phyloP scores from a whole-genome alignment of 768 basidiomycete genomes.

The Psilocybe sp. region DNA sequence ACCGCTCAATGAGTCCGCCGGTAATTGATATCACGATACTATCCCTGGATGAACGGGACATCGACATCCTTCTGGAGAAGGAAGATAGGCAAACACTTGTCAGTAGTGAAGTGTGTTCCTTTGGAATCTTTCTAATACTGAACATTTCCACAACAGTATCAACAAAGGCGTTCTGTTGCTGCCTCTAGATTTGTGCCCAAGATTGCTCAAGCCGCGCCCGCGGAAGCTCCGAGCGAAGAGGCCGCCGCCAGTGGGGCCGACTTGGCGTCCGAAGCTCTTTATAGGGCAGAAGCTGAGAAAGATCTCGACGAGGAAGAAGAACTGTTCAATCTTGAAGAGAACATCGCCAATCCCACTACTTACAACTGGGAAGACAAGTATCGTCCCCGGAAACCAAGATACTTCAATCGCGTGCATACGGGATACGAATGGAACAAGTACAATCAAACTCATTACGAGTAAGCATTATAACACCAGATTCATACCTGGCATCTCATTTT shows the following conservation, averaged over 20 bases:
- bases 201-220: constrained; percentile 51
- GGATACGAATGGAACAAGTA: constrained; percentile 99
- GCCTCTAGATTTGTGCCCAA: constrained; percentile 89
- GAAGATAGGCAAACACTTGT: constrained; percentile 69
- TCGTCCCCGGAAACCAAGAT: constrained; percentile 92
- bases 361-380: constrained; percentile 99
- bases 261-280: constrained; percentile 86
- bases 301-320: constrained; percentile 97
- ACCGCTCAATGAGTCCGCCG: constrained; percentile 83
- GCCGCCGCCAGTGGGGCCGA: constrained; percentile 60
- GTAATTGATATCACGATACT: constrained; percentile 71
- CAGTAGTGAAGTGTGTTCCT: constrained; percentile 23
- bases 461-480: constrained; percentile 29
- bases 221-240: constrained; percentile 56
- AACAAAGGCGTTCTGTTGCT: constrained; percentile 77
- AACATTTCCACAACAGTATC: constrained; percentile 45
- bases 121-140: not conserved
- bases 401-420: constrained; percentile 98
- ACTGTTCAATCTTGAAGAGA: constrained; percentile 90
- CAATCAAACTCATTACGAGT: constrained; percentile 99
- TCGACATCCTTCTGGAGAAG: constrained; percentile 70
- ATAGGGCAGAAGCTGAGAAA: constrained; percentile 87
- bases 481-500: constrained; percentile 12
- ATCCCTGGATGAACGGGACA: constrained; percentile 72
- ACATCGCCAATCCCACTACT: constrained; percentile 74